Conservation (phyloP, 441 rosid species). For the Adansonia madagascariensis region DNA sequence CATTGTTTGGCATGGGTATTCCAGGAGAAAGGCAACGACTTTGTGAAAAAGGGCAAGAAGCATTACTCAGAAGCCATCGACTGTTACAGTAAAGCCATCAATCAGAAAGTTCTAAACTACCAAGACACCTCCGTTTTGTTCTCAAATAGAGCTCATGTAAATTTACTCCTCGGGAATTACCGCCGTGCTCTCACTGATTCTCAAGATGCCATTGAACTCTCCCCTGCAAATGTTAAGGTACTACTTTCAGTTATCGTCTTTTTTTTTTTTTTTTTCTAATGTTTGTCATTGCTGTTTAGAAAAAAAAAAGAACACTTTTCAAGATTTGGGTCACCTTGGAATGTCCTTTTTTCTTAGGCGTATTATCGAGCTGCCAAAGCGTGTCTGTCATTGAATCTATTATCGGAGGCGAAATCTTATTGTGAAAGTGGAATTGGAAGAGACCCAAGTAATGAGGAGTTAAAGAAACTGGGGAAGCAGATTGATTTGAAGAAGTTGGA, state of each 20-base stretch:
- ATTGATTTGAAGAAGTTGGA: constrained; percentile 63
- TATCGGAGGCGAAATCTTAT: constrained; percentile 62
- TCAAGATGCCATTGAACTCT: constrained; percentile 64
- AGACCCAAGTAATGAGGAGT: constrained; percentile 71
- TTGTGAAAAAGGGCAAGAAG: constrained; percentile 85
- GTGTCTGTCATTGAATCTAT: constrained; percentile 59
- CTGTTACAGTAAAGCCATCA: constrained; percentile 80
- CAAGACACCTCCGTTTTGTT: constrained; percentile 67
- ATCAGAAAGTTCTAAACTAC: constrained; percentile 64
- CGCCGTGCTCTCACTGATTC: constrained; percentile 81
- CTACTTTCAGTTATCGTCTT: background rate
- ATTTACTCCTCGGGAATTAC: constrained; percentile 72
- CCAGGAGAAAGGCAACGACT: constrained; percentile 86
- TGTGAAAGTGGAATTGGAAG: constrained; percentile 57
- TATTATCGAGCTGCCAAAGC: constrained; percentile 92
- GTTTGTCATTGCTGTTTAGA: background rate
- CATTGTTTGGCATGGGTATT: constrained; percentile 19
- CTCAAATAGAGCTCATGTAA: constrained; percentile 87
- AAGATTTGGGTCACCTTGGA: constrained; percentile 4
- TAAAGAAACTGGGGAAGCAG: constrained; percentile 61
- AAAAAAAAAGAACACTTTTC: background rate
- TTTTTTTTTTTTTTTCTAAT: background rate
- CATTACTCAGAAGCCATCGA: constrained; percentile 79
- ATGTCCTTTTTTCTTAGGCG: constrained; percentile 45
- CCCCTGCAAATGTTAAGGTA: constrained; percentile 70